phyloP scores from a whole-genome alignment of 179 eudicot genomes.

The Spergularia azorica region DNA sequence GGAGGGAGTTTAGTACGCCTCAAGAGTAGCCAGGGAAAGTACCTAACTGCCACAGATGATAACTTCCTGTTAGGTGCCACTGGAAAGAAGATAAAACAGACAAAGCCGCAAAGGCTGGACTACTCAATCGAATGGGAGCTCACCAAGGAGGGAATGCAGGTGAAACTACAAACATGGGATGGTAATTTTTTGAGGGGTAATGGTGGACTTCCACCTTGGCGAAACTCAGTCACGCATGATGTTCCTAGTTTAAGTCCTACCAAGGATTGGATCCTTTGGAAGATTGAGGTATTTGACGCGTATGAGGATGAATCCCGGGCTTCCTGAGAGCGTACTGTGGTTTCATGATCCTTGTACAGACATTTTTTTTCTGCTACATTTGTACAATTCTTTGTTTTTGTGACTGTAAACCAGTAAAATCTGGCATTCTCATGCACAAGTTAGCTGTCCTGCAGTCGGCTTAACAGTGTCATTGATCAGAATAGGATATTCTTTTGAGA shows the following conservation, averaged over 20 bases:
- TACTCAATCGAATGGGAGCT: constrained; percentile 51
- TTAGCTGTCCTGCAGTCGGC: too few relatives aligned
- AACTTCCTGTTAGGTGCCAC: constrained; percentile 74
- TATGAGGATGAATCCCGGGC: constrained; percentile 3
- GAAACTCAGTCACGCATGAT: constrained; percentile 44
- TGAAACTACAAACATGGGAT: constrained; percentile 34
- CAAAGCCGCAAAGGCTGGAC: constrained; percentile 51
- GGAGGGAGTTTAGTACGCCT: constrained; percentile 46
- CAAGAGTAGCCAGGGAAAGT: constrained; percentile 63
- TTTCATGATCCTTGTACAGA: too few relatives aligned
- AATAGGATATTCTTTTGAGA: too few relatives aligned
- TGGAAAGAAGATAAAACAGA: constrained; percentile 72
- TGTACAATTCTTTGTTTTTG: too few relatives aligned
- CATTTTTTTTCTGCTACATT: too few relatives aligned
- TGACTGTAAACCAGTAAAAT: too few relatives aligned
- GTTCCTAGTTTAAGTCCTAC: constrained; percentile 31
- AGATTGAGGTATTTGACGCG: constrained; percentile 38
- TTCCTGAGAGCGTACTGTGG: too few relatives aligned
- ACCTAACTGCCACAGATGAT: constrained; percentile 69
- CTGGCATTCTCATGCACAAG: too few relatives aligned
- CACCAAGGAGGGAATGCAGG: constrained; percentile 27
- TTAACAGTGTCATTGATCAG: too few relatives aligned
- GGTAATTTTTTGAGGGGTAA: constrained; percentile 43
- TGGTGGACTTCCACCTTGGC: constrained; percentile 45
- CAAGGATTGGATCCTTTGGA: constrained; percentile 47